Evolutionary conservation across 1,284 basidiomycete species (phyloP), one percentile per base, ranked within the genome.

Genomic region (Trametes versicolor): DNA sequence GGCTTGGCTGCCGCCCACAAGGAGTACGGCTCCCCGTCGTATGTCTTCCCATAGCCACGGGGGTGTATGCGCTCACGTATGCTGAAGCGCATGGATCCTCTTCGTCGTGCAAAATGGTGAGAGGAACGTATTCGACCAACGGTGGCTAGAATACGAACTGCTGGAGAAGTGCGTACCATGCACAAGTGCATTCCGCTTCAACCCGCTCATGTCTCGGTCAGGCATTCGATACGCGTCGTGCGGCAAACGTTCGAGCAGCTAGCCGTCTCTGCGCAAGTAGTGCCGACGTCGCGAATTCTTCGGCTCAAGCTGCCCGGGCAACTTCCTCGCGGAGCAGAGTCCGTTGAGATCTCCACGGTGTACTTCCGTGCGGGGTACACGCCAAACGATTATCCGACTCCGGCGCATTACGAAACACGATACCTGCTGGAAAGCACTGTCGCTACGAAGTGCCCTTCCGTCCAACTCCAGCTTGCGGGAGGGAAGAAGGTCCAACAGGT

Each of bases 401-500:
- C 82, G 0, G 53, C 76, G 3, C 79, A 88, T 25, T 99, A 95
- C 82, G 76, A 80, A 3, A 92, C 89, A 1, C 89, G 97, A 2
- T 85, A 92, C 70, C 77, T 87, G 17, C 83, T 99, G 27, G 96
- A 98, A 75, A 82, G 87, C 32, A 93, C 91, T 17, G 80, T 77
- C 41, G 95, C 98, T 0, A 96, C 98, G 82, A 98, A 99, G 72
- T 99, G 97, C 73, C 97, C 97, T 0, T 89, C 89, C 1, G 87
- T 99, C 69, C 90, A 94, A 1, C 85, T 99, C 4, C 98, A 99
- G 74, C 88, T 99, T 4, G 95, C 96, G 0, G 98, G 97, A 0
- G 92, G 93, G 1, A 99, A 99, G 82, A 98, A 98, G 77, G 90
- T 99, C 0, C 98, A 99, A 78, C 91, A 99, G 74, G 93, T 93